Evolutionary conservation across 352 stramenopile genomes (phyloP), one percentile per base, ranked within the genome.

Genomic region (Phytopythium oedochilum): DNA sequence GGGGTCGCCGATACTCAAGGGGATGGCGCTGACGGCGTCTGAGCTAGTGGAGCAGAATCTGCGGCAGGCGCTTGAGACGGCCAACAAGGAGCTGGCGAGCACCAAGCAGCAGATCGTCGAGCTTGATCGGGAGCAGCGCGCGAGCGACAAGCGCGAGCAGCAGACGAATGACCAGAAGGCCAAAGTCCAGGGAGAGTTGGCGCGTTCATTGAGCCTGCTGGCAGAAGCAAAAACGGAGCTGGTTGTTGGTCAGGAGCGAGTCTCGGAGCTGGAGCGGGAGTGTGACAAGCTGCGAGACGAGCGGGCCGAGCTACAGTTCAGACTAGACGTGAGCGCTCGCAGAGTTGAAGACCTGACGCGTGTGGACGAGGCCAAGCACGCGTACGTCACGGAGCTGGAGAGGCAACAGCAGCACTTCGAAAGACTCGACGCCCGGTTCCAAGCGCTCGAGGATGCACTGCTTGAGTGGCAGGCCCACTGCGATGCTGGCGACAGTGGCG

Each of bases 41-140:
- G 29, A 20, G 26, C 14, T 71, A 12, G 36, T 73, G 29, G 64
- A 82, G 8, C 74, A 83, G 31, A 61, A 71, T 12, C 65, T 88
- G 3, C 76, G 75, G 36, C 68, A 86, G 35, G 62, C 76, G 6
- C 46, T 89, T 9, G 68, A 47, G 29, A 62, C 63, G 3, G 61
- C 72, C 2, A 73, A 65, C 6, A 59, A 70, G 46, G 73, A 53
- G 7, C 63, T 81, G 23, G 68, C 74, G 7, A 60, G 25, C 17
- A 38, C 85, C 14, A 73, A 80, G 45, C 68, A 63, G 29, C 72
- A 83, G 34, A 38, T 75, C 12, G 67, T 48, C 9, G 76, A 87
- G 25, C 39, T 67, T 11, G 56, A 67, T 32, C 60, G 54, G 10
- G 63, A 80, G 18, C 64, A 66, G 35, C 48, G 43, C 5, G 60